Base-by-base conservation (phyloP, 352 stramenopile species). In the Phytophthora syringae region DNA sequence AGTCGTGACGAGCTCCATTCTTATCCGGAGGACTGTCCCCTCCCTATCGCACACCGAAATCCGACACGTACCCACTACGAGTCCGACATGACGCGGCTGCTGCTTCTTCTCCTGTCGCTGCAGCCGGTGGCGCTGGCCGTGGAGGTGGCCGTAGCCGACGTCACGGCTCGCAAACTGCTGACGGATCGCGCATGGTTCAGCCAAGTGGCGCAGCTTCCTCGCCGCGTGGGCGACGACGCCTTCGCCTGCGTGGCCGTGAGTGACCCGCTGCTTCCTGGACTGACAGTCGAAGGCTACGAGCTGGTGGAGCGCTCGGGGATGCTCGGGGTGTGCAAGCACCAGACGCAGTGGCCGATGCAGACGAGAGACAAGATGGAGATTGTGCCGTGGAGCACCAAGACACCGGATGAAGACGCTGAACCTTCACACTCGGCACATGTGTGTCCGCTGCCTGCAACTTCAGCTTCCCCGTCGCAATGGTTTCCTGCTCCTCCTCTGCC, bases 271-370 rank as follows among this genome's bases (percentile, higher is more conserved):
- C 62, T 27, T 34, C 72, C 79, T 9, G 84, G 84, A 5, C 37
- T 71, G 30, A 64, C 60, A 9, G 69, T 93, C n/a, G 60, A 82
- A 44, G 82, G 84, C 37, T 93, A 93, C 56, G 82, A 93, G 55
- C 54, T 93, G 22, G 72, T 92, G 32, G 85, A 93, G 65, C 81
- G 80, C 21, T 80, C 83, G 24, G 82, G 70, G 18, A 59, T 90
- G 20, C 50, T 93, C 21, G 85, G 85, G 2, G 74, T 91, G 25
- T 93, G 83, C 39, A 81, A 88, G 30, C 72, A 90, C 37, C 63
- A 72, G 21, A 61, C 54, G 25, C 60, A 68, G 43, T 67, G 64
- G 66, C 44, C 67, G n/a, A 57, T 72, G 60, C 55, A 66, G 45
- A 52, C 55, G 2, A 28, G 47, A 21, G 50, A 72, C 24, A 56